Base-by-base conservation (phyloP, 1,284 basidiomycete genomes). In the Sanguinoderma infundibulare region DNA sequence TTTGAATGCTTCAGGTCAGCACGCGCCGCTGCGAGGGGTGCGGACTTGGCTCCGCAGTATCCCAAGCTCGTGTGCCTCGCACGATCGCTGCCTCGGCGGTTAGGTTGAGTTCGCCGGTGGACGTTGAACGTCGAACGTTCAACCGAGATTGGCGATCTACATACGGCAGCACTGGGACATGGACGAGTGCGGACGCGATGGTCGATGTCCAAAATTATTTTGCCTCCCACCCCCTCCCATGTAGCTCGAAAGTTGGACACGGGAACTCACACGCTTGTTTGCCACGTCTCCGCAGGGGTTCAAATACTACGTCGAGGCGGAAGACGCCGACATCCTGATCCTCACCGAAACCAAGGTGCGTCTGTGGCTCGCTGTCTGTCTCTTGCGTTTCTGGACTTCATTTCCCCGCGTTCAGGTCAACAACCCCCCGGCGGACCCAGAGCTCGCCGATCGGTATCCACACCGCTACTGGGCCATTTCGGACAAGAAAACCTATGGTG, bases 331-430 rank as follows among this genome's bases (percentile, higher is more conserved):
- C 71, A 80, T 95, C 24, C 77, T 95, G 34, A 83, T 95, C 12
- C 75, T 95, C 52, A 92, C 90, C 0, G 92, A 95, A 76, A 94
- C 92, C 17, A 95, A 94, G 81, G 90, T 86, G 57, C 51, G 71
- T 44, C 6, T 8, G 9, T 6, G 12, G 35, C 15, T 9, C 5
- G 34, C 34, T n/a, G 28, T 22, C 5, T 30, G 36, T 24, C 36
- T 35, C n/a, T 34, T 51, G 32, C 32, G 9, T 20, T 34, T 15
- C 28, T 58, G 28, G 28, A 36, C 24, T 34, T 40, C 28, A 17
- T 26, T 32, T 42, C 26, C 42, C 30, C 32, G n/a, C 35, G 5
- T 32, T 15, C 59, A 92, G 90, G 84, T 90, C 46, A 91, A 91
- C 69, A 79, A 89, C 53, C 79, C 78, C 53, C 87, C 90, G 0